Evolutionary conservation across 352 stramenopile species (phyloP), one percentile per base, ranked within the genome.

Genomic region (Discostella stelligera): DNA sequence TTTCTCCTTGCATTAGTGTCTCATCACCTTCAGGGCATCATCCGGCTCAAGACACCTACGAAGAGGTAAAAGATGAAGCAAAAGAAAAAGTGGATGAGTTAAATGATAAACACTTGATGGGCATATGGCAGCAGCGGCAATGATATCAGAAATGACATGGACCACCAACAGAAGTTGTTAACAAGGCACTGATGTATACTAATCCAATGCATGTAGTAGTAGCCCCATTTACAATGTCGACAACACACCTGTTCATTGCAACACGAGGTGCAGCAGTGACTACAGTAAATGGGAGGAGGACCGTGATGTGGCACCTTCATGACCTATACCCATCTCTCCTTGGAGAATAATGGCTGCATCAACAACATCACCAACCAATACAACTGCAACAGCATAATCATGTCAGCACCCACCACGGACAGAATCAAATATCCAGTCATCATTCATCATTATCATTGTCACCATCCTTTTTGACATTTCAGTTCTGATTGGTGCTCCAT

Each of bases 181-280:
- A 18, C 13, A 23, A 23, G 32, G 37, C 23, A 20, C 13, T 10
- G 32, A 32, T 32, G 2, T 32, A 32, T n/a, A n/a, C n/a, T n/a
- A n/a, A n/a, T 32, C 5, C 27, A 32, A 32, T 32, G 27, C 27
- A 32, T 6, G 5, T 32, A 32, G 27, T 32, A 32, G 27, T 2
- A 32, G 27, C 27, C 27, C 27, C 2, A 32, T 32, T 5, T 5
- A 1, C 8, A 10, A 18, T 39, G 55, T 23, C 55, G 10, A 71
- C n/a, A 49, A 74, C 16, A 80, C 71, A 50, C 71, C 72, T 0
- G 41, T 80, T 39, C 62, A 69, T 50, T 27, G 72, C 25, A 80
- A 80, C 30, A 59, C 21, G 18, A 65, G 64, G 44, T 20, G 41
- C 21, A n/a, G n/a, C n/a, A n/a, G n/a, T n/a, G n/a, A 32, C 27